Conservation (phyloP, 169 alveolate species). For the Cryptosporidium canis region DNA sequence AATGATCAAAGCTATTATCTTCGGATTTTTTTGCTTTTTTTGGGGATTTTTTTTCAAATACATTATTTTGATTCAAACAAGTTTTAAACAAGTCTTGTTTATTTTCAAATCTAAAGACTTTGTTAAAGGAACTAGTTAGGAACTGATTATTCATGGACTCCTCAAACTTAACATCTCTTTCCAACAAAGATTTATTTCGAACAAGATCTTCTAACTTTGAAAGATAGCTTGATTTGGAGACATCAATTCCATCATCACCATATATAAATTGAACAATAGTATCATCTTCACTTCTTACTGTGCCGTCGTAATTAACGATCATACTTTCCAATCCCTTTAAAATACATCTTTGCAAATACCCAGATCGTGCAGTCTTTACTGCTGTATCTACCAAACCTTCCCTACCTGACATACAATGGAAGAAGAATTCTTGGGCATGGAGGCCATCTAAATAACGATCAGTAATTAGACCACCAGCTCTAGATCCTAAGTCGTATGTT, state of each 20-base stretch:
- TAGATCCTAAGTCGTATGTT: conserved; percentile 94
- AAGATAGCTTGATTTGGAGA: conserved; percentile 90
- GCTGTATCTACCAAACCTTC: conserved; percentile 99
- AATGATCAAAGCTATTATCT: neutral
- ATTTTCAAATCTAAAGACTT: conserved; percentile 28
- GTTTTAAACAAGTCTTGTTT: conserved; percentile 13
- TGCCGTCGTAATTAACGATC: conserved; percentile 93
- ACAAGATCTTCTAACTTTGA: conserved; percentile 82
- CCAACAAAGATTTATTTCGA: conserved; percentile 73
- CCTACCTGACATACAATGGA: conserved; percentile 99
- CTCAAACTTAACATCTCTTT: conserved; percentile 64
- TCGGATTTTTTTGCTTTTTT: neutral
- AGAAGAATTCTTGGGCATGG: conserved; percentile 97
- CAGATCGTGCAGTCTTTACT: conserved; percentile 96
- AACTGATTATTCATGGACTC: conserved; percentile 13
- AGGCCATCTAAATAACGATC: conserved; percentile 97
- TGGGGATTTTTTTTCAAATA: neutral
- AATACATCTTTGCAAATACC: conserved; percentile 97
- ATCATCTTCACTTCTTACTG: conserved; percentile 97
- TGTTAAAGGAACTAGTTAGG: conserved; percentile 16
- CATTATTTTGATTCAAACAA: conserved; percentile 3
- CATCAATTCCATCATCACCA: conserved; percentile 98
- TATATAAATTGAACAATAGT: conserved; percentile 94
- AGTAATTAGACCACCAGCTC: conserved; percentile 95
- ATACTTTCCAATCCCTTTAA: conserved; percentile 95